Evolutionary conservation across 805 yeast genomes (phyloP).

Genomic region (Lipomyces chichibuensis): DNA sequence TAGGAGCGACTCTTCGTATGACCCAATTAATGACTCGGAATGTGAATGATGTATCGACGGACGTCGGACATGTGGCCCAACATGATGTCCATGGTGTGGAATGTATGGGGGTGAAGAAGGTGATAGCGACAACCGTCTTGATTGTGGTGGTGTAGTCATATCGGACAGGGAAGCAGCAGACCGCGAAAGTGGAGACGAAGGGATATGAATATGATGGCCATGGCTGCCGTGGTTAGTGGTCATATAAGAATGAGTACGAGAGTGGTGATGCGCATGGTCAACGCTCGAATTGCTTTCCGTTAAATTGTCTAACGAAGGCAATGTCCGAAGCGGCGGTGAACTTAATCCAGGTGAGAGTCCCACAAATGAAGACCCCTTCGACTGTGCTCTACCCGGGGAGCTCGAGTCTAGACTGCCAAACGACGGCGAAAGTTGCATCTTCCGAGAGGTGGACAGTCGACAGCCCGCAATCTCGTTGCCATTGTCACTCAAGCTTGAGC

Average conservation of each 20-base stretch:
- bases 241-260: not conserved
- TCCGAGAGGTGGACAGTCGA: not conserved
- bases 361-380: not conserved
- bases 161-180: slow-evolving; percentile 4
- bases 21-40: slow-evolving; percentile 41
- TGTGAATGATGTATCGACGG: slow-evolving; percentile 25
- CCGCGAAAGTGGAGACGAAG: slow-evolving; percentile 22
- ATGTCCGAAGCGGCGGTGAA: not conserved
- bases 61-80: slow-evolving; percentile 2
- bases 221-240: not conserved
- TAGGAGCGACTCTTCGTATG: slow-evolving; percentile 44
- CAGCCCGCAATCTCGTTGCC: not conserved
- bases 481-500: not conserved
- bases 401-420: not conserved
- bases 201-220: slow-evolving; percentile 8
- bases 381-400: not conserved
- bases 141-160: not conserved
- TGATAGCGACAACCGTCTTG: slow-evolving; percentile 2
- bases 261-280: not conserved
- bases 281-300: not conserved
- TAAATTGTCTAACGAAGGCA: not conserved
- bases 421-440: not conserved
- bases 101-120: slow-evolving; percentile 13
- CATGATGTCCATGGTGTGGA: not conserved
- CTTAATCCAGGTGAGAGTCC: not conserved